Conservation (phyloP, 139 green algal genomes). For the Pseudopediastrum boryanum region DNA sequence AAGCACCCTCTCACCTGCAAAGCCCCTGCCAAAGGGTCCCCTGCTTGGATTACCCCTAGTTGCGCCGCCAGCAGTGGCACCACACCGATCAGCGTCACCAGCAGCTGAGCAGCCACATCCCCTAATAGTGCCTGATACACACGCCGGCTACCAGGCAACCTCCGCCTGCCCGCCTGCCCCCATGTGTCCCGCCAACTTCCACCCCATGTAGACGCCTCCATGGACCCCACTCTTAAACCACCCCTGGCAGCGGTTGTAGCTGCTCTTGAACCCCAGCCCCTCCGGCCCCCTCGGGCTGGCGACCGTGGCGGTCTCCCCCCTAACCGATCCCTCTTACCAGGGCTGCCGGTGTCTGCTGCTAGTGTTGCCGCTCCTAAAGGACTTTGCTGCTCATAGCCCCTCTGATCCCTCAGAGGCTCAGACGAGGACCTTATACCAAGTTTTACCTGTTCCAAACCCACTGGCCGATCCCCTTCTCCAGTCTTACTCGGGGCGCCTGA, state of each 20-base stretch:
- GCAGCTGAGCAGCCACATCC: conserved; percentile 60
- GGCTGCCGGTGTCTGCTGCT: no score
- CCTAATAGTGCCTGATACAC: conserved; percentile 72
- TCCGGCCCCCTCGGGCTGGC: background rate
- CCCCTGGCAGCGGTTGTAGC: background rate
- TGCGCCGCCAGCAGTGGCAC: conserved; percentile 81
- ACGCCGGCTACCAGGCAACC: conserved; percentile 38
- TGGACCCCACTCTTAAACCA: background rate
- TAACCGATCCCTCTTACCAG: background rate
- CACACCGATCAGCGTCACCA: conserved; percentile 66
- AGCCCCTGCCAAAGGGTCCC: background rate
- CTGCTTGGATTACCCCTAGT: conserved; percentile 36
- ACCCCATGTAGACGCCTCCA: background rate
- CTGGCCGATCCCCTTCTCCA: background rate
- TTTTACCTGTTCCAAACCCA: background rate
- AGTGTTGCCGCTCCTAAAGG: no score
- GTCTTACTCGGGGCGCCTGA: no score
- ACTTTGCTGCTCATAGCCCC: no score
- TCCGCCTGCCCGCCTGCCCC: conserved; percentile 22
- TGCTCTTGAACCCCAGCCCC: conserved; percentile 14
- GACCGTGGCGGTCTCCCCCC: background rate
- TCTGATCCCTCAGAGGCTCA: background rate
- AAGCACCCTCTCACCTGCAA: conserved; percentile 1
- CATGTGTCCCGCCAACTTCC: conserved; percentile 26
- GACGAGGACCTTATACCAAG: background rate